Evolutionary conservation across 2,329 filamentous ascomycete genomes (phyloP), one percentile per base, ranked within the genome.

Genomic region (Xylaria sp.): DNA sequence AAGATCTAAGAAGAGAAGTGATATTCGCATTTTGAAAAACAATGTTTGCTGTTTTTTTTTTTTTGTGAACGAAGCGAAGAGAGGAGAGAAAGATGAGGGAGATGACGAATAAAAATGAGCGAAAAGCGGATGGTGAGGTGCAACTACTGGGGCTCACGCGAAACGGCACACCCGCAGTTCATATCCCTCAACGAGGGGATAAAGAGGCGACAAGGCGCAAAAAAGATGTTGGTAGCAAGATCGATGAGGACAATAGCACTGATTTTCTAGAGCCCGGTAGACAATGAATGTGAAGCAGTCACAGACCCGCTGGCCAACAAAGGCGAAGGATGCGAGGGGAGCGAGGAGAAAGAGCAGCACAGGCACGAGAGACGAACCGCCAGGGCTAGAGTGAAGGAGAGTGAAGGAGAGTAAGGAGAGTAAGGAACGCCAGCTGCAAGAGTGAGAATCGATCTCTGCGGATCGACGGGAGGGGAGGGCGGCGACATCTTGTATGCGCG

Each of bases 1-100:
- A 43, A 74, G 59, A 47, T 70, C 64, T 60, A 73, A 64, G 55
- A 72, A 69, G 57, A 72, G 38, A 66, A 70, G 52, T 67, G 68
- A 55, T 64, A 69, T 67, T 49, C 68, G 63, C 73, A 74, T 74
- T 63, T 60, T 43, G 57, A 65, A 54, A 63, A 55, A 51, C 48
- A 55, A 54, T 3, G 43, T 55, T 5, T 15, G 17, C 4, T 40
- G 37, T 21, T n/a, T 25, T 52, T 25, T 53, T 37, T n/a, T n/a
- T n/a, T n/a, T n/a, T n/a, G n/a, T n/a, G n/a, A n/a, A n/a, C n/a
- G n/a, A n/a, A n/a, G 44, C n/a, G 23, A 21, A 46, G 59, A 49
- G 58, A 40, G 40, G 60, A 68, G 59, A 47, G 17, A 52, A 60
- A 67, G 11, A 8, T 37, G 49, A 47, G 15, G 46, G 27, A 64